A percentile compares a stretch with the other conserved stretches of the same genome.
Conservation (phyloP, 2,329 filamentous ascomycete species). For the Massarina eburnea region DNA sequence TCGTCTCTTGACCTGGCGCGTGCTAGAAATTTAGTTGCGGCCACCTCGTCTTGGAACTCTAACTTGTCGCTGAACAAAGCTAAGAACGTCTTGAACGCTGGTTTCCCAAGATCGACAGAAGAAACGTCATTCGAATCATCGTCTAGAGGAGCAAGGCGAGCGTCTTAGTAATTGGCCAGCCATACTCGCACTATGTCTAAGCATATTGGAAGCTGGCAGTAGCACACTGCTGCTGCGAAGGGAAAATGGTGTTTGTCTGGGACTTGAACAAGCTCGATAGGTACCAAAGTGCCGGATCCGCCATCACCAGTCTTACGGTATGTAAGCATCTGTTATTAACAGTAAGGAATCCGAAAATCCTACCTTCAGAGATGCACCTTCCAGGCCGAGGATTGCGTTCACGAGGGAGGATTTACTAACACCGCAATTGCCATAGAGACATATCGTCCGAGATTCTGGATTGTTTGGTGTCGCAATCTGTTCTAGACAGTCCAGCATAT, state of each 20-base stretch:
- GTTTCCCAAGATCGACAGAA: constrained; percentile 1
- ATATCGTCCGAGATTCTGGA: neutral
- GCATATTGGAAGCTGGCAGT: neutral
- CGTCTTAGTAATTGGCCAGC: neutral
- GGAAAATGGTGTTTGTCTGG: neutral
- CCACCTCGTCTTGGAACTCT: constrained; percentile 12
- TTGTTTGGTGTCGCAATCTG: neutral
- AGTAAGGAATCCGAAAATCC: neutral
- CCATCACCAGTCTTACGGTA: constrained; percentile 1
- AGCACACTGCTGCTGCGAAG: neutral
- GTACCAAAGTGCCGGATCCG: constrained; percentile 2
- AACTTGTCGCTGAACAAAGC: constrained; percentile 10
- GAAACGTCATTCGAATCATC: neutral
- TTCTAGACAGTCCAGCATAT: constrained; percentile 1
- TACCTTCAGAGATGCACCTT: constrained; percentile 4
- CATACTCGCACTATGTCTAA: neutral
- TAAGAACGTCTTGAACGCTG: constrained; percentile 2
- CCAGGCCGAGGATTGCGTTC: constrained; percentile 1
- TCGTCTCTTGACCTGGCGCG: constrained; percentile 6
- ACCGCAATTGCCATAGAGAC: constrained; percentile 5
- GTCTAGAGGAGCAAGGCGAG: neutral
- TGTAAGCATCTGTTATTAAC: neutral
- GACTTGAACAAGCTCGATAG: constrained; percentile 3
- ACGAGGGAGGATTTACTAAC: constrained; percentile 2
- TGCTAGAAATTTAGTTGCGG: constrained; percentile 8